Percentiles rank a stretch among this genome's conserved stretches.
Evolutionary conservation across 1,139 yeast species (phyloP).

Genomic region (Ogataea hybrid): DNA sequence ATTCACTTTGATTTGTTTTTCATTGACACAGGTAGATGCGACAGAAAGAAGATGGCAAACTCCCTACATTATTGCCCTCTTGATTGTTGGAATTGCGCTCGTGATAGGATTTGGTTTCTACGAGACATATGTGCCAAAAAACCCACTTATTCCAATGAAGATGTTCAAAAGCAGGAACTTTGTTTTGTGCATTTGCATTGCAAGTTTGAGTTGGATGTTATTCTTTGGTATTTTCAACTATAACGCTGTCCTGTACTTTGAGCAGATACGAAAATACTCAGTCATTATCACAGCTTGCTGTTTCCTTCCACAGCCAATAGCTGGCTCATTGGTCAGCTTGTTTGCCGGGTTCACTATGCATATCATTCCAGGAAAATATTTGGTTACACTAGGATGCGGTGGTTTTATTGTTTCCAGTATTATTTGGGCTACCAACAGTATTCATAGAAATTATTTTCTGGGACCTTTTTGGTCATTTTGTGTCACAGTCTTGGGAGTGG

Average conservation of each 20-base stretch:
- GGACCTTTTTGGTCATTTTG: constrained; percentile 42
- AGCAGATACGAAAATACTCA: constrained; percentile 34
- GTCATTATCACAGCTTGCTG: constrained; percentile 42
- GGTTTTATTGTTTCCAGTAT: constrained; percentile 36
- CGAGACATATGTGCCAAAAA: constrained; percentile 37
- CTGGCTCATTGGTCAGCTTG: constrained; percentile 33
- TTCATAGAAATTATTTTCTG: constrained; percentile 38
- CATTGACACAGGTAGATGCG: constrained; percentile 41
- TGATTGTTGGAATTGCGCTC: constrained; percentile 38
- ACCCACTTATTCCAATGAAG: constrained; percentile 46
- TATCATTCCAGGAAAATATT: constrained; percentile 37
- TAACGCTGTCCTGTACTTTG: constrained; percentile 41
- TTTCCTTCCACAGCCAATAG: constrained; percentile 36
- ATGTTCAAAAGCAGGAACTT: constrained; percentile 40
- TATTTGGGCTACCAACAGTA: constrained; percentile 39
- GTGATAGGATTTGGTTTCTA: constrained; percentile 37
- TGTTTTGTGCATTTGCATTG: constrained; percentile 36
- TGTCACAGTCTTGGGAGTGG: constrained; percentile 44
- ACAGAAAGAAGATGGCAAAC: constrained; percentile 43
- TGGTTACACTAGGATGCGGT: constrained; percentile 35
- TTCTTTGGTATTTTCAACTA: constrained; percentile 39
- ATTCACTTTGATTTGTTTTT: constrained; percentile 39
- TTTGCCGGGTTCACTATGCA: constrained; percentile 45
- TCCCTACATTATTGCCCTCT: constrained; percentile 42
- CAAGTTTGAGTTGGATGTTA: constrained; percentile 37